Conservation (phyloP, 2,329 filamentous ascomycete species). For the Didymella keratinophila region DNA sequence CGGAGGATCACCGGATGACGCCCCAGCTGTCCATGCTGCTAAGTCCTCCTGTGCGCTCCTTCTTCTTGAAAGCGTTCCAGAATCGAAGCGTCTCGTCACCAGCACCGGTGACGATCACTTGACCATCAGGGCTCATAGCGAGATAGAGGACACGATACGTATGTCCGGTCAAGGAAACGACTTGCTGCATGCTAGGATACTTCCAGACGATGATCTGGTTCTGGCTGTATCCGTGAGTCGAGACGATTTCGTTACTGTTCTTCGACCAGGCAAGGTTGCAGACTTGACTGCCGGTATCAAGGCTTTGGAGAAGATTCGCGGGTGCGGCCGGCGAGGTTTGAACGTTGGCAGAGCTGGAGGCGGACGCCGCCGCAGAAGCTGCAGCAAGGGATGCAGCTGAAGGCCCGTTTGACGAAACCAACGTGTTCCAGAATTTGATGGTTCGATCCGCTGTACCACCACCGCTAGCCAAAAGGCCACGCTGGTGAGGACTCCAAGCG, state of each 20-base stretch:
- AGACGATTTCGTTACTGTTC: conserved; percentile 97
- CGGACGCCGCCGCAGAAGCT: conserved; percentile 46
- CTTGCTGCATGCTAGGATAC: conserved; percentile 97
- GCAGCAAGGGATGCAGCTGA: conserved; percentile 52
- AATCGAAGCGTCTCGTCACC: conserved; percentile 96
- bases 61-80: conserved; percentile 93
- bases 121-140: conserved; percentile 95
- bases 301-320: conserved; percentile 70
- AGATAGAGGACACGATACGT: conserved; percentile 96
- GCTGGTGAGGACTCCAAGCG: conserved; percentile 95
- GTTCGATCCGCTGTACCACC: conserved; percentile 94
- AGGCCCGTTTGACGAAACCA: conserved; percentile 69
- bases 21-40: conserved; percentile 76
- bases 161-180: conserved; percentile 92
- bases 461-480: conserved; percentile 90
- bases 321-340: conserved; percentile 48
- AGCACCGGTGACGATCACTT: conserved; percentile 92
- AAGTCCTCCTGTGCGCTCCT: conserved; percentile 70
- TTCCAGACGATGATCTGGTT: conserved; percentile 99
- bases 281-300: conserved; percentile 98
- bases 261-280: conserved; percentile 98
- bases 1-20: conserved; percentile 70
- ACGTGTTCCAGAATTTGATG: conserved; percentile 98
- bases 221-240: conserved; percentile 95
- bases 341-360: conserved; percentile 40